Evolutionary conservation across 2,329 filamentous ascomycete genomes (phyloP), one percentile per base, ranked within the genome.

Genomic region (Penicillium sp.): DNA sequence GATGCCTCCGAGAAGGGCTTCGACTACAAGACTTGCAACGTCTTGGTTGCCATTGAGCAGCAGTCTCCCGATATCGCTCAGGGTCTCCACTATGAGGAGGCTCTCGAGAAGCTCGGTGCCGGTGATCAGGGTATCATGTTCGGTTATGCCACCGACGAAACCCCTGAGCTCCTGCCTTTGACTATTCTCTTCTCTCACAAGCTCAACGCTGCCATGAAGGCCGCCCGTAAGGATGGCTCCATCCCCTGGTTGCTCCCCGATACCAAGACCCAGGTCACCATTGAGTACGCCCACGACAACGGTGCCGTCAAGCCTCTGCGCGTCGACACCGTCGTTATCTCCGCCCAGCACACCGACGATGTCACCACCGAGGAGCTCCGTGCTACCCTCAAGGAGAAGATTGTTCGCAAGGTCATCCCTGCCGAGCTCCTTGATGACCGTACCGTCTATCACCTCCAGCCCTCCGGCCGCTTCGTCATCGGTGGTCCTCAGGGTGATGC

Each of bases 121-220:
- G 94, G 94, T 88, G 94, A 99, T 80, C 94, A 99, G 84, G 94
- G 94, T 84, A 97, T 99, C 84, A 99, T 99, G 94, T 99, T 99
- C 79, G 94, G 94, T 71, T 99, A 99, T 84, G 94, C 94, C 77
- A 96, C 94, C 71, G 94, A 99, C 73, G 94, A 99, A 85, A 97
- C 94, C 70, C 92, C 93, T 60, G 94, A 99, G 82, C 85, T 96
- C 68, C 90, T 97, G 75, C 94, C 94, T 65, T 83, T 99, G 71
- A 97, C 93, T 70, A 84, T 97, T 67, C 85, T 93, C 71, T 86
- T 97, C 73, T 89, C 94, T 72, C 94, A 99, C 86, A 91, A 92
- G 84, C 90, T 99, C 69, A 99, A 99, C 82, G 84, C 87, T 74
- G 91, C 91, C 77, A 96, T 99, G 92, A 89, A 86, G 62, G 83